These are phyloP conservation scores for Kodamaea sp. DNA, from an alignment of 1,139 yeast genomes.

Conservation along the genomic window DNA sequence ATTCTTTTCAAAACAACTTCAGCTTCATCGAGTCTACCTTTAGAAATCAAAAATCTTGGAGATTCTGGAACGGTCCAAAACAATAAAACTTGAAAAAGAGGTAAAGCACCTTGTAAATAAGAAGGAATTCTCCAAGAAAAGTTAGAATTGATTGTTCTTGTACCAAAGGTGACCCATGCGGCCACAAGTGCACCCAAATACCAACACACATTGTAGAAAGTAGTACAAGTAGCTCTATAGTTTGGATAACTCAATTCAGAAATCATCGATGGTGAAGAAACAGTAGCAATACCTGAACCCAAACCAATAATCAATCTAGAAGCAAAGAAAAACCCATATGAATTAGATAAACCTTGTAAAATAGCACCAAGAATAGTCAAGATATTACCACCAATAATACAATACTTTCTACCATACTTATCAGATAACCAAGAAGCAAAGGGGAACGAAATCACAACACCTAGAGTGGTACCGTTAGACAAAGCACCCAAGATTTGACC, in stretches of 20 bases:
- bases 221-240: slow-evolving; percentile 44
- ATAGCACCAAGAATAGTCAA: slow-evolving; percentile 17
- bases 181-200: slow-evolving; percentile 51
- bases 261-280: slow-evolving; percentile 40
- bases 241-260: slow-evolving; percentile 46
- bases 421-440: slow-evolving; percentile 37
- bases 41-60: slow-evolving; percentile 41
- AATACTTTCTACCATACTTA: slow-evolving; percentile 39
- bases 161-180: slow-evolving; percentile 52
- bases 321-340: slow-evolving; percentile 31
- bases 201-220: slow-evolving; percentile 44
- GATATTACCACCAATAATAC: slow-evolving; percentile 12
- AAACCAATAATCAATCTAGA: slow-evolving; percentile 41
- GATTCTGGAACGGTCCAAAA: slow-evolving; percentile 44
- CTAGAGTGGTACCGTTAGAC: slow-evolving; percentile 21
- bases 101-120: slow-evolving; percentile 41
- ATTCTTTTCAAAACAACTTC: slow-evolving; percentile 30
- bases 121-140: slow-evolving; percentile 47
- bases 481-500: slow-evolving; percentile 21
- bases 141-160: slow-evolving; percentile 28
- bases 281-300: slow-evolving; percentile 35
- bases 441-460: slow-evolving; percentile 23
- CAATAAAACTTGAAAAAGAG: slow-evolving; percentile 21
- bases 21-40: slow-evolving; percentile 37
- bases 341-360: slow-evolving; percentile 40